phyloP scores from a whole-genome alignment of 352 stramenopile genomes.

The Phytopythium helicoides region DNA sequence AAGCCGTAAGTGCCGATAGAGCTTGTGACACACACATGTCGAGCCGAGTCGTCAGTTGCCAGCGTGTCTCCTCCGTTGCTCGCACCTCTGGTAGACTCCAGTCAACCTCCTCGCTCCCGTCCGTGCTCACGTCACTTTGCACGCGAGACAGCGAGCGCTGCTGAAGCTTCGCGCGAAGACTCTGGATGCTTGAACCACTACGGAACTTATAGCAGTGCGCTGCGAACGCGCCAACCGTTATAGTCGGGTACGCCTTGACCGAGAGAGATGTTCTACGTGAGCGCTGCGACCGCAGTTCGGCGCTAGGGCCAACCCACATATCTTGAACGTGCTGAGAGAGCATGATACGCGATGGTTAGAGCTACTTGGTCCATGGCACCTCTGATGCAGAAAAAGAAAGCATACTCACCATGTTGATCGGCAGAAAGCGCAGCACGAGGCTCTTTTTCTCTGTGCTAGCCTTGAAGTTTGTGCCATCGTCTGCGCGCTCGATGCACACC shows the following conservation, averaged over 20 bases:
- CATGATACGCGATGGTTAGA: background rate
- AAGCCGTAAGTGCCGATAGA: constrained; percentile 63
- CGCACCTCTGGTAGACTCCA: constrained; percentile 56
- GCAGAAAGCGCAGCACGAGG: constrained; percentile 63
- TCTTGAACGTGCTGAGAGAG: constrained; percentile 66
- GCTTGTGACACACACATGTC: constrained; percentile 83
- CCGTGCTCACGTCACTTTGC: constrained; percentile 42
- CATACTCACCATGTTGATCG: constrained; percentile 62
- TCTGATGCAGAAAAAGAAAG: background rate
- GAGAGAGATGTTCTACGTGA: constrained; percentile 53
- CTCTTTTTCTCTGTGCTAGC: constrained; percentile 84
- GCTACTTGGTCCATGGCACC: background rate
- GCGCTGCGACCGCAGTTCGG: constrained; percentile 63
- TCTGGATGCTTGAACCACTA: constrained; percentile 69
- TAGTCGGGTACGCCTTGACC: constrained; percentile 64
- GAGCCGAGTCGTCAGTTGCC: constrained; percentile 72
- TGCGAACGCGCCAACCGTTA: constrained; percentile 79
- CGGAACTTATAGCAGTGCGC: constrained; percentile 83
- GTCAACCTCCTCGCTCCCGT: constrained; percentile 26
- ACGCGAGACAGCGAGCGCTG: constrained; percentile 55
- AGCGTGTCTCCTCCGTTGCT: constrained; percentile 59
- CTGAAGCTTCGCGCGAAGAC: constrained; percentile 50
- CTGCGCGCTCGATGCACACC: constrained; percentile 60
- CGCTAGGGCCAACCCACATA: constrained; percentile 75
- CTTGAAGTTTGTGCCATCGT: constrained; percentile 79